Evolutionary conservation across 371 early-diverging fungal species (phyloP).

Genomic region (Mucor sp.): DNA sequence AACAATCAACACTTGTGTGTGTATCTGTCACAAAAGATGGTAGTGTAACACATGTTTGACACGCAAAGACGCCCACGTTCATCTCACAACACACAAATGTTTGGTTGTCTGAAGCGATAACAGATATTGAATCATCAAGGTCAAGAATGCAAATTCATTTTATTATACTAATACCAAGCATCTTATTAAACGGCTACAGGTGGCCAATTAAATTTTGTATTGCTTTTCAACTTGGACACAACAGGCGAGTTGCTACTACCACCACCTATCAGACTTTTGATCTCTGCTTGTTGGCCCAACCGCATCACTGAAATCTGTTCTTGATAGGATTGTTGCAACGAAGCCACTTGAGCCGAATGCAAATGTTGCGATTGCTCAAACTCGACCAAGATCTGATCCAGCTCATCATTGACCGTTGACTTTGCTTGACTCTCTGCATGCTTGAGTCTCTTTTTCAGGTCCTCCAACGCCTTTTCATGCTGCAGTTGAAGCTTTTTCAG

Average conservation of each 20-base stretch:
- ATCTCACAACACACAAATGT: no score
- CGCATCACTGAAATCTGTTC: constrained; percentile 41
- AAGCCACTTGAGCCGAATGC: constrained; percentile 42
- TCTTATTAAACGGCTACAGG: constrained; percentile 13
- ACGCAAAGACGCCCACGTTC: no score
- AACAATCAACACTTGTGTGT: no score
- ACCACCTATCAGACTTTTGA: not conserved
- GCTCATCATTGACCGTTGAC: constrained; percentile 43
- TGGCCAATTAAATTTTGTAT: constrained; percentile 7
- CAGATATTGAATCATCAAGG: no score
- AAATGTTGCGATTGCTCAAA: constrained; percentile 55
- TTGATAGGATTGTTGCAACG: constrained; percentile 38
- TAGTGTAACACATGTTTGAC: no score
- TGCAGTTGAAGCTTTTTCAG: constrained; percentile 27
- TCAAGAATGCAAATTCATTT: no score
- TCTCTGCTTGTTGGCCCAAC: constrained; percentile 29
- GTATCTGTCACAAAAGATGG: no score
- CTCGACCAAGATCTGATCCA: constrained; percentile 45
- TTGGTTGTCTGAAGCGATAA: no score
- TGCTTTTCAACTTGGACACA: not conserved
- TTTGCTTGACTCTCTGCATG: constrained; percentile 41
- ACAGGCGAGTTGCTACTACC: not conserved
- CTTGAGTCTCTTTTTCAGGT: constrained; percentile 31
- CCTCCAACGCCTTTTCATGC: constrained; percentile 29
- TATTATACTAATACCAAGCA: not conserved